Evolutionary conservation across 495 filamentous ascomycete genomes (phyloP).

Genomic region (Glutinoglossum americanum): DNA sequence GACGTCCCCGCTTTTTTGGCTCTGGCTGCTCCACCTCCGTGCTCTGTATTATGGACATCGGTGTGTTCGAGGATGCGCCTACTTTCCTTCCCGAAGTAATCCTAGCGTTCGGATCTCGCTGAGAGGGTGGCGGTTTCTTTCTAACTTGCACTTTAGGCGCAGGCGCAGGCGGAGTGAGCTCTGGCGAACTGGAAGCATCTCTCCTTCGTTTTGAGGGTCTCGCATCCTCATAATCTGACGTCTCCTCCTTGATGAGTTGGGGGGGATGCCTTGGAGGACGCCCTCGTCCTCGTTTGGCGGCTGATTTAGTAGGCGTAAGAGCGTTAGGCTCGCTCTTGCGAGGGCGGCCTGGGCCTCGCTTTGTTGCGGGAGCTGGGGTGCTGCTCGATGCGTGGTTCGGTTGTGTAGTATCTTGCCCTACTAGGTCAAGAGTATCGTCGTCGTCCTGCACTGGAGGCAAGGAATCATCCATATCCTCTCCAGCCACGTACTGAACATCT

Average conservation of each 20-base stretch:
- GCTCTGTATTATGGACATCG: no score
- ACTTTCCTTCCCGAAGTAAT: background rate
- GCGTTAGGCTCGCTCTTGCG: background rate
- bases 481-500: no score
- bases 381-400: no score
- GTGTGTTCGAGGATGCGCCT: background rate
- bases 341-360: no score
- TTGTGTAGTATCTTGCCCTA: no score
- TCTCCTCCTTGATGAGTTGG: background rate
- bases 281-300: background rate
- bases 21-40: background rate
- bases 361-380: no score
- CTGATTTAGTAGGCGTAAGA: background rate
- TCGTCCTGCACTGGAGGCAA: background rate
- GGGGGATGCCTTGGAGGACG: background rate
- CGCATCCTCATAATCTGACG: background rate
- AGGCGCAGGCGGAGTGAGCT: background rate
- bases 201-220: background rate
- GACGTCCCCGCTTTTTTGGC: background rate
- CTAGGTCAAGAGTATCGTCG: background rate
- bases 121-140: constrained; percentile 7
- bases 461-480: no score
- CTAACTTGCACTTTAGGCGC: constrained; percentile 2
- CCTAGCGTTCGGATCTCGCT: constrained; percentile 6
- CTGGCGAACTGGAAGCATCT: background rate